Base-by-base conservation (phyloP, 352 stramenopile genomes). In the Pythium vanterpoolii region DNA sequence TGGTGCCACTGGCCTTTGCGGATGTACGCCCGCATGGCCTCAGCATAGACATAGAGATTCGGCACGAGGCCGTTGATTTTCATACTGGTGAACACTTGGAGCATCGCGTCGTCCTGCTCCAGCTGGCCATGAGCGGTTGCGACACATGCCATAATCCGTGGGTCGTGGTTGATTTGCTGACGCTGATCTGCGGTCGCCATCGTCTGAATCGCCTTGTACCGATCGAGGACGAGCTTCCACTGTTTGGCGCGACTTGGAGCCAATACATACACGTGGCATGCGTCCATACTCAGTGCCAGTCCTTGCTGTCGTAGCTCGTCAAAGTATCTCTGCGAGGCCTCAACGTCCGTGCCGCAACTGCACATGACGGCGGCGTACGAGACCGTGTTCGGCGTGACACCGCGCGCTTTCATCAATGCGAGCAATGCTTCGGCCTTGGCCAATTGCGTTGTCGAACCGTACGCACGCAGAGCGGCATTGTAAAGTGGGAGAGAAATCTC, bases 11-110 rank as follows among this genome's bases (percentile, higher is more conserved):
- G 74, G 47, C 65, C 74, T 54, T 78, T 71, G 16, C 67, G 64
- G 23, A 87, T 82, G 62, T 91, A 91, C 21, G 82, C 79, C 51
- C 75, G 70, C 72, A 91, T 71, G 13, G 82, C 82, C 50, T 87
- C 77, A 3, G 76, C 79, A 54, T 91, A 89, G 18, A 89, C 79
- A 56, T 87, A 74, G 19, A 89, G 42, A 61, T 85, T 89, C 5
- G 79, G 79, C 45, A 75, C 60, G 62, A 91, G 59, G 1, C 79
- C 82, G 24, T 78, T 69, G 47, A 91, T 66, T 43, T 91, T 91
- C 82, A 91, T 91, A 33, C 49, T 57, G 33, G 77, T 87, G 40
- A 91, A 91, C 31, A 88, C 65, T 11, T 70, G 64, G 48, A 91
- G 68, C 74, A 89, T 86, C 21, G 78, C 66, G 34, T 86, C 59